These are phyloP conservation scores for Daldinia caldariorum DNA, from an alignment of 495 filamentous ascomycete species.

Conservation along the genomic window DNA sequence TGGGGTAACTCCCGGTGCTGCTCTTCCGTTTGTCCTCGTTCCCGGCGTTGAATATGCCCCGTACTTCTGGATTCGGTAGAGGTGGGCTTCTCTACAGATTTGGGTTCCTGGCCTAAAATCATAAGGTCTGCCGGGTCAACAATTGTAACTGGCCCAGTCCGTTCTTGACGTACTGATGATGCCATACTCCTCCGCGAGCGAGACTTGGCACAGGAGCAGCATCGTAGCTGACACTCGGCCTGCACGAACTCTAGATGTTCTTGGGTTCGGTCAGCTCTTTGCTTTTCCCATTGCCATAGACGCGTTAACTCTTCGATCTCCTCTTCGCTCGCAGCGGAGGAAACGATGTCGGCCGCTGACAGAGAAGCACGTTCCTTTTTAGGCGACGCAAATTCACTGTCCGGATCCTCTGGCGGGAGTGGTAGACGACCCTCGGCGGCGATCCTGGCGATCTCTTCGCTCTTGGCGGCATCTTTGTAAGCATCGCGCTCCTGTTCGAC, in stretches of 20 bases:
- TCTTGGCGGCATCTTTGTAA: conserved; percentile 67
- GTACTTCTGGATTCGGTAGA: not conserved
- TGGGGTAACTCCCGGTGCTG: not conserved
- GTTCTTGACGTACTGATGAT: conserved; percentile 45
- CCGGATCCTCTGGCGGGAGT: conserved; percentile 58
- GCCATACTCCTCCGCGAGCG: conserved; percentile 41
- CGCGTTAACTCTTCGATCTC: conserved; percentile 68
- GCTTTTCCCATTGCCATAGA: conserved; percentile 72
- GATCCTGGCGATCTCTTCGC: conserved; percentile 68
- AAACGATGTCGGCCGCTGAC: conserved; percentile 51
- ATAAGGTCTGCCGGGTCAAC: conserved; percentile 55
- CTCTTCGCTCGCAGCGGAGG: conserved; percentile 57
- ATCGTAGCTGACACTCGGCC: conserved; percentile 79
- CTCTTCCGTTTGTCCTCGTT: not conserved
- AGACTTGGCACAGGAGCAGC: conserved; percentile 67
- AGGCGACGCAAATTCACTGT: conserved; percentile 60
- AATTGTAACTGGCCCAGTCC: conserved; percentile 43
- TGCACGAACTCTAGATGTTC: conserved; percentile 83
- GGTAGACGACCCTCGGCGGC: conserved; percentile 71
- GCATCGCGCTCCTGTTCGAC: conserved; percentile 77
- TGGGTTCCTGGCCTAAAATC: conserved; percentile 52
- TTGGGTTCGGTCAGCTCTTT: conserved; percentile 71
- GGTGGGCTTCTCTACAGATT: conserved; percentile 4
- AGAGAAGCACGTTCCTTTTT: conserved; percentile 54
- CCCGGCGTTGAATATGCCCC: conserved; percentile 7